Conservation (phyloP, 2,329 filamentous ascomycete species). For the Rutstroemia sp. region DNA sequence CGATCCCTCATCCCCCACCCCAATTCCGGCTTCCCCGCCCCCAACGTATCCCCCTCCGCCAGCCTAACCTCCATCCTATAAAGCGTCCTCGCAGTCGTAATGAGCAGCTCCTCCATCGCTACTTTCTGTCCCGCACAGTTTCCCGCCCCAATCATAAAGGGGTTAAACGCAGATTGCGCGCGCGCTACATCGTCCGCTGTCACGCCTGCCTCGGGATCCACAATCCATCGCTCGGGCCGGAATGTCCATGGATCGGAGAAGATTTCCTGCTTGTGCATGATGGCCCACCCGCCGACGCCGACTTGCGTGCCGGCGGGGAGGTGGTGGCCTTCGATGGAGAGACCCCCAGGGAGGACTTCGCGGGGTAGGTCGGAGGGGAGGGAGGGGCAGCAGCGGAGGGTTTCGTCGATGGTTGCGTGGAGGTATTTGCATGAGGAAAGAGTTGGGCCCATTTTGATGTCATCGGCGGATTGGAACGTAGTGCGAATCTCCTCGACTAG, state of each 20-base stretch:
- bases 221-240: constrained; percentile 40
- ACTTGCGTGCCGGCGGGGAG: constrained; percentile 36
- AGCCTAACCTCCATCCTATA: constrained; percentile 11
- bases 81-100: constrained; percentile 16
- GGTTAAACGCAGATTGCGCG: constrained; percentile 19
- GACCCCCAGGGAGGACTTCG: constrained; percentile 14
- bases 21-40: constrained; percentile 40
- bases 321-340: constrained; percentile 22
- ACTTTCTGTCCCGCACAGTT: constrained; percentile 23
- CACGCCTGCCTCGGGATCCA: background rate
- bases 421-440: background rate
- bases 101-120: constrained; percentile 19
- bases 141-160: constrained; percentile 21
- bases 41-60: constrained; percentile 35
- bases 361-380: constrained; percentile 1
- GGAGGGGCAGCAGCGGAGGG: background rate
- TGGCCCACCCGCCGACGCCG: constrained; percentile 37
- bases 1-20: constrained; percentile 17
- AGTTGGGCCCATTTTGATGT: background rate
- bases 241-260: constrained; percentile 35
- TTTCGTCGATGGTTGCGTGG: background rate
- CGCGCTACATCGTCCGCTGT: background rate
- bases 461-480: background rate
- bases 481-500: background rate
- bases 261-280: constrained; percentile 38